Percentiles rank a stretch among this genome's conserved stretches.
Evolutionary conservation across 2,329 filamentous ascomycete genomes (phyloP).

Genomic region (Talaromyces funiculosus): DNA sequence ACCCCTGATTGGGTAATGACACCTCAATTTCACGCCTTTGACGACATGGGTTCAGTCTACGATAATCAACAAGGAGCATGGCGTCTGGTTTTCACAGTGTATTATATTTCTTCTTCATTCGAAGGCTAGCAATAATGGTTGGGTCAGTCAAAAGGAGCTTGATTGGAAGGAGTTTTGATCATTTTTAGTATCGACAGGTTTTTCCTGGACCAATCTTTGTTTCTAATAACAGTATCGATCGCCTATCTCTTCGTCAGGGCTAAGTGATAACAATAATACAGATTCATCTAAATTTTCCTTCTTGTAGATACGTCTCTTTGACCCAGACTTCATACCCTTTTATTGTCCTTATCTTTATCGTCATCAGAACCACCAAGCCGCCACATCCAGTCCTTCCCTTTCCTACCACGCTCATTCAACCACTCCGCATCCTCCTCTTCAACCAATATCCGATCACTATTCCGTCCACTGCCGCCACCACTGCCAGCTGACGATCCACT

Average conservation of each 20-base stretch:
- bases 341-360: not conserved
- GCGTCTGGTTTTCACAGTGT: not conserved
- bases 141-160: not conserved
- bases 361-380: not conserved
- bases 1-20: not conserved
- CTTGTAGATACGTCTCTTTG: not conserved
- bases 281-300: not conserved
- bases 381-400: conserved; percentile 21
- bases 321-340: not conserved
- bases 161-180: not conserved
- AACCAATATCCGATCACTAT: conserved; percentile 16
- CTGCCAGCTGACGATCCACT: conserved; percentile 19
- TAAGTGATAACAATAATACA: not conserved
- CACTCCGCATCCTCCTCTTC: conserved; percentile 24
- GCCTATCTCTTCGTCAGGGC: not conserved
- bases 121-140: not conserved
- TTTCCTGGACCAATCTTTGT: not conserved
- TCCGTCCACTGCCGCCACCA: not conserved
- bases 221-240: not conserved
- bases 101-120: not conserved
- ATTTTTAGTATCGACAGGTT: not conserved
- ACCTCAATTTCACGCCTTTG: not conserved
- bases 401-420: conserved; percentile 19
- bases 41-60: not conserved
- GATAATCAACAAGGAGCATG: not conserved